phyloP scores from a whole-genome alignment of 23 red algal genomes.

The Gracilaria gracilis region DNA sequence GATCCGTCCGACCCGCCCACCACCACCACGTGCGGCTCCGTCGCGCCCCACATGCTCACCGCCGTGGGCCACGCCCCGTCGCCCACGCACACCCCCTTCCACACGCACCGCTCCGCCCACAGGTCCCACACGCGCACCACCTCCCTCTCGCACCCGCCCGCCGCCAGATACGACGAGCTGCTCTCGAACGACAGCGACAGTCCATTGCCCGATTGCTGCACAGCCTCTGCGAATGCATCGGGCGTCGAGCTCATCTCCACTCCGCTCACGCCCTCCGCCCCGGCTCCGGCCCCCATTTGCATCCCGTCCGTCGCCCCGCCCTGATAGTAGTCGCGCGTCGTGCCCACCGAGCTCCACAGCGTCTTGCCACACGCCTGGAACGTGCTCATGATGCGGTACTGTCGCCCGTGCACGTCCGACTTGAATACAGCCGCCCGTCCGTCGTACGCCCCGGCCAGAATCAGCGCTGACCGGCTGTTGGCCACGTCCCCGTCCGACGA shows the following conservation, averaged over 20 bases:
- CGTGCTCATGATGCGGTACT: constrained; percentile 67
- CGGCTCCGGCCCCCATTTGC: background rate
- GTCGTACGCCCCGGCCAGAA: constrained; percentile 73
- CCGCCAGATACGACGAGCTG: constrained; percentile 57
- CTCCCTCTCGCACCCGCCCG: constrained; percentile 68
- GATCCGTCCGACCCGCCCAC: constrained; percentile 62
- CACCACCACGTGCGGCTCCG: constrained; percentile 31
- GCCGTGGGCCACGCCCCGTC: constrained; percentile 55
- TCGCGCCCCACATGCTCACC: constrained; percentile 42
- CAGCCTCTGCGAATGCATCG: constrained; percentile 27
- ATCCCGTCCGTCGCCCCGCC: constrained; percentile 11
- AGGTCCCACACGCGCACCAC: constrained; percentile 76
- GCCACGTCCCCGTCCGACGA: constrained; percentile 1
- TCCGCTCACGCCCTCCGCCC: background rate
- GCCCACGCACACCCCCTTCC: constrained; percentile 14
- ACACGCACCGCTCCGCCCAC: constrained; percentile 43
- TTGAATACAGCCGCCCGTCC: constrained; percentile 73
- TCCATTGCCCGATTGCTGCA: constrained; percentile 56
- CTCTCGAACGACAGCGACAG: constrained; percentile 56
- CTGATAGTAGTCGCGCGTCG: too few species aligned
- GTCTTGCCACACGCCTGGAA: constrained; percentile 64
- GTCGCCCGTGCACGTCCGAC: constrained; percentile 34
- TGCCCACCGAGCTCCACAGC: too few species aligned
- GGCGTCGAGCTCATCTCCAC: background rate
- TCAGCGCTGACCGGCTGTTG: constrained; percentile 60